These are phyloP conservation scores for Picochlorum sp. DNA, from an alignment of 139 green algal genomes.

Conservation along the genomic window DNA sequence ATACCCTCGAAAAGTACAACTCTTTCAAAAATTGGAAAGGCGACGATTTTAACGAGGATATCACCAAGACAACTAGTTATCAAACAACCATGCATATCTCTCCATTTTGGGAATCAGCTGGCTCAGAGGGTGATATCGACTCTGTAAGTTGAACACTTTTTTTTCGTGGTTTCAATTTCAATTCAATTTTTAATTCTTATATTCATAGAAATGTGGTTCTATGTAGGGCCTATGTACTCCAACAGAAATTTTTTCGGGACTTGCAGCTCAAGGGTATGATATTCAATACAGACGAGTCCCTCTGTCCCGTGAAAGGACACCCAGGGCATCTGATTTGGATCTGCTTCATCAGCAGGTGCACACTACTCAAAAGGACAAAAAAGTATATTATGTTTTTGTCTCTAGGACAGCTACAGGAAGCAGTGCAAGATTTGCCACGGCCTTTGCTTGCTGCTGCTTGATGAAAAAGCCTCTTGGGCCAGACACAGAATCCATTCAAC, in stretches of 20 bases:
- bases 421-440: slow-evolving; percentile 48
- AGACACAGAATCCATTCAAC: too few species aligned
- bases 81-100: slow-evolving; percentile 18
- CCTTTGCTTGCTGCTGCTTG: slow-evolving; percentile 13
- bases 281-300: slow-evolving; percentile 65
- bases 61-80: slow-evolving; percentile 31
- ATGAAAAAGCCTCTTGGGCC: too few species aligned
- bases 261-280: slow-evolving; percentile 51
- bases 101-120: slow-evolving; percentile 37
- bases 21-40: background rate
- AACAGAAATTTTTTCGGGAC: slow-evolving; percentile 35
- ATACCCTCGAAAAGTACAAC: background rate
- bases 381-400: slow-evolving; percentile 56
- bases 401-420: slow-evolving; percentile 56
- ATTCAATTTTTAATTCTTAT: background rate
- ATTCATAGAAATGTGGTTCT: background rate
- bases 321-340: slow-evolving; percentile 60
- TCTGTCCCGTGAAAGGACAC: slow-evolving; percentile 75
- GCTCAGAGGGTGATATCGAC: slow-evolving; percentile 26
- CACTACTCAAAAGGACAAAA: slow-evolving; percentile 10
- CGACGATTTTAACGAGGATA: slow-evolving; percentile 19
- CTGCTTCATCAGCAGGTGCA: slow-evolving; percentile 47
- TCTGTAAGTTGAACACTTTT: background rate
- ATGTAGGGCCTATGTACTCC: slow-evolving; percentile 24
- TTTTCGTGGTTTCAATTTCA: background rate